phyloP scores from a whole-genome alignment of 768 basidiomycete species.

The Cystofilobasidium capitatum region DNA sequence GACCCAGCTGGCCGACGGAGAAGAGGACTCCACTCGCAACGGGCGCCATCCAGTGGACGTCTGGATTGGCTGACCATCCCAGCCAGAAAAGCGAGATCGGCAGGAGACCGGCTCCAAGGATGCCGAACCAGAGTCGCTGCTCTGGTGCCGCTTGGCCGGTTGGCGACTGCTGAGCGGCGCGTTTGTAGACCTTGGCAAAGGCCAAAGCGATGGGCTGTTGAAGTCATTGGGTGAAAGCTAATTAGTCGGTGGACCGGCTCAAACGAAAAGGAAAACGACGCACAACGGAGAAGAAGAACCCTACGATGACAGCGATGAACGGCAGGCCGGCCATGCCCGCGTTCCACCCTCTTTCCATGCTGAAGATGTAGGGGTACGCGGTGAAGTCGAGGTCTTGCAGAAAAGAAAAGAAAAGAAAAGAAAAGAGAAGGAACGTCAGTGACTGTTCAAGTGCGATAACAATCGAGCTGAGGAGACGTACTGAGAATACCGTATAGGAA shows the following conservation, averaged over 20 bases:
- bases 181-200: neutral
- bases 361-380: slow-evolving; percentile 17
- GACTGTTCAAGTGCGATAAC: too few species aligned
- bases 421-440: neutral
- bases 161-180: neutral
- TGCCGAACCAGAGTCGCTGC: slow-evolving; percentile 20
- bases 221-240: neutral
- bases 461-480: neutral
- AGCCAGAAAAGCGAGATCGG: slow-evolving; percentile 24
- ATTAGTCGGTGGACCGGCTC: neutral
- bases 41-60: slow-evolving; percentile 23
- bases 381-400: slow-evolving; percentile 22
- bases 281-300: slow-evolving; percentile 14
- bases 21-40: neutral
- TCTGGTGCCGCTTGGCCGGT: slow-evolving; percentile 18
- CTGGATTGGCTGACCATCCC: neutral
- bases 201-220: slow-evolving; percentile 14
- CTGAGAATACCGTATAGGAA: slow-evolving; percentile 26
- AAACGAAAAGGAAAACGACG: neutral
- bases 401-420: neutral
- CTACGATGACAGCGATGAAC: slow-evolving; percentile 20
- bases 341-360: slow-evolving; percentile 10
- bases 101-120: slow-evolving; percentile 18
- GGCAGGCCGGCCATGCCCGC: slow-evolving; percentile 15
- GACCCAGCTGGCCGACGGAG: slow-evolving; percentile 2